These are phyloP conservation scores for Haematococcus sp. DNA, from an alignment of 139 green algal genomes.

Conservation along the genomic window DNA sequence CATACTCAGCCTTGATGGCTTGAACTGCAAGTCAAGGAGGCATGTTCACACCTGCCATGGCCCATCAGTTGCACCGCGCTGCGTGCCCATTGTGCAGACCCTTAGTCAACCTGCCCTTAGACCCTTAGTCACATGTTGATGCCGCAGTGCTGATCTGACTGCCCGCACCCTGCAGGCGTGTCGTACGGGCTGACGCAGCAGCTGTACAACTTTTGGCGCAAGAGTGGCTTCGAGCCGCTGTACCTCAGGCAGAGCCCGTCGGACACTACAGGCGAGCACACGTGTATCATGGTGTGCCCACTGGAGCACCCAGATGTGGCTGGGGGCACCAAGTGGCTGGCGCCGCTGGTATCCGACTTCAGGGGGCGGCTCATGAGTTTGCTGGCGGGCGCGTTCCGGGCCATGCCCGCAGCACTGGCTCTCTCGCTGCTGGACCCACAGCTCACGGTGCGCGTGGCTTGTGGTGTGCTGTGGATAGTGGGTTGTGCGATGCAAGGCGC, in stretches of 20 bases:
- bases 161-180: constrained; percentile 32
- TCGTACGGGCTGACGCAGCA: constrained; percentile 91
- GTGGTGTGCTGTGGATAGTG: too few species aligned
- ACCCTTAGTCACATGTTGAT: too few species aligned
- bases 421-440: constrained; percentile 84
- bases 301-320: constrained; percentile 69
- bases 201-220: constrained; percentile 93
- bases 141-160: too few species aligned
- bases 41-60: too few species aligned
- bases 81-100: too few species aligned
- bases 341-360: constrained; percentile 85
- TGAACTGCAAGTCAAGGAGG: too few species aligned
- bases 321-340: constrained; percentile 64
- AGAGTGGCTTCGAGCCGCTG: constrained; percentile 72
- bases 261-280: constrained; percentile 92
- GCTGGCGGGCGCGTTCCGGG: constrained; percentile 55
- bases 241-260: constrained; percentile 89
- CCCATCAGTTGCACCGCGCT: too few species aligned
- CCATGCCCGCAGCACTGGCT: constrained; percentile 76
- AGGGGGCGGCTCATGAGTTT: constrained; percentile 57
- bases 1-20: constrained; percentile 12
- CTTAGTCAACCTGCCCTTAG: too few species aligned
- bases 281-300: constrained; percentile 81
- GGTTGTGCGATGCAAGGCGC: too few species aligned
- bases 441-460: constrained; percentile 71